Conservation (phyloP, 2,329 filamentous ascomycete species). For the Dothidotthia symphoricarpi region DNA sequence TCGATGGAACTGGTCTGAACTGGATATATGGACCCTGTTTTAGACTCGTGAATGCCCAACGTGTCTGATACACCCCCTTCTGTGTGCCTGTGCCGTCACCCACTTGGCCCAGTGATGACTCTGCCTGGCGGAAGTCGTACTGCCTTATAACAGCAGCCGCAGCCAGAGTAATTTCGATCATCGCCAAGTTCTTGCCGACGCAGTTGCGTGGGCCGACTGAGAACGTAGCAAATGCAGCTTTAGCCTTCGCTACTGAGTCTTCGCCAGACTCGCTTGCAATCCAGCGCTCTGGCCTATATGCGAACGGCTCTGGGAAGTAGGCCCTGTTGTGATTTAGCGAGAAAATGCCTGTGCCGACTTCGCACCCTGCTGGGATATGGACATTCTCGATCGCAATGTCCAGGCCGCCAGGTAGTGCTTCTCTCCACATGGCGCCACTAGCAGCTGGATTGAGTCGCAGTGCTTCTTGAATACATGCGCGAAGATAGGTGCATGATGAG, state of each 20-base stretch:
- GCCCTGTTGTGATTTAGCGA: conserved; percentile 1
- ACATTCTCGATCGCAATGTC: not conserved
- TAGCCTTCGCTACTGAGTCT: not conserved
- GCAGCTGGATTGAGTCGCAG: conserved; percentile 24
- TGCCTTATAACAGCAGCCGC: too few relatives aligned
- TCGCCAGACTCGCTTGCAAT: not conserved
- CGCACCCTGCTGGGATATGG: not conserved
- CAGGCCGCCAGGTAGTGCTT: not conserved
- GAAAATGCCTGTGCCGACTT: not conserved
- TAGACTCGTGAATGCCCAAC: too few relatives aligned
- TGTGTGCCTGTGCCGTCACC: too few relatives aligned
- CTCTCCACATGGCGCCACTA: conserved; percentile 13
- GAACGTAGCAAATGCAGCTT: not conserved
- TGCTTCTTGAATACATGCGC: conserved; percentile 28
- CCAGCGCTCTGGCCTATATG: conserved; percentile 5
- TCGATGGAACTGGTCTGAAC: too few relatives aligned
- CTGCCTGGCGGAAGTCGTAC: too few relatives aligned
- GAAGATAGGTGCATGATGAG: conserved; percentile 14
- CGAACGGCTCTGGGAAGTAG: conserved; percentile 4
- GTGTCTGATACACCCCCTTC: too few relatives aligned
- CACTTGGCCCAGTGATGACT: too few relatives aligned
- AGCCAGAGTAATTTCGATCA: not conserved
- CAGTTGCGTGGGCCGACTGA: not conserved
- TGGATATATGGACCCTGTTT: too few relatives aligned
- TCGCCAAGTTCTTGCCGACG: conserved; percentile 2